phyloP scores from a whole-genome alignment of 2,329 filamentous ascomycete species.

The Xylariaceae sp. region DNA sequence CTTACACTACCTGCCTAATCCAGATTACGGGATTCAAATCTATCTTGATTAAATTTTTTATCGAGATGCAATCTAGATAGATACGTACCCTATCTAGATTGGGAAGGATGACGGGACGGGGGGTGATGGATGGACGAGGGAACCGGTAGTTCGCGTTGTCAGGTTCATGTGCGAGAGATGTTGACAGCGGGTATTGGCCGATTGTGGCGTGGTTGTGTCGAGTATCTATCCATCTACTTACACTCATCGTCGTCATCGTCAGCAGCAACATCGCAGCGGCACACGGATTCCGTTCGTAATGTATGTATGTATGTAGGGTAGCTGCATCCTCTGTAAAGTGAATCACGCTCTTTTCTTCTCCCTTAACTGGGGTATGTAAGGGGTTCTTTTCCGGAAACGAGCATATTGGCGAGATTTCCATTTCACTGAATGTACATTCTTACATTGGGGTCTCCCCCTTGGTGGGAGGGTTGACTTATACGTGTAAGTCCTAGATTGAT shows the following conservation, averaged over 20 bases:
- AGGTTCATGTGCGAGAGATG: not conserved
- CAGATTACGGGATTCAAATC: no score
- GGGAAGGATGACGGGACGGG: no score
- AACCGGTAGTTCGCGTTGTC: not conserved
- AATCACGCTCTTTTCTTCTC: not conserved
- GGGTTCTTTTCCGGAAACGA: not conserved
- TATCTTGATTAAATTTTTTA: no score
- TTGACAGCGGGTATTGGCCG: not conserved
- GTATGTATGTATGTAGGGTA: not conserved
- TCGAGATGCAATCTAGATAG: no score
- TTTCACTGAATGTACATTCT: not conserved
- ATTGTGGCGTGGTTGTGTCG: not conserved
- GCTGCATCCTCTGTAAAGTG: not conserved
- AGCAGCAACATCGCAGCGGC: not conserved
- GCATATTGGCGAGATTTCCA: not conserved
- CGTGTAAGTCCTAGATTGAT: not conserved
- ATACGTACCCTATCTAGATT: no score
- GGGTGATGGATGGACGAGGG: no score
- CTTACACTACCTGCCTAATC: not conserved
- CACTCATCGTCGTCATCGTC: not conserved
- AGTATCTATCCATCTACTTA: not conserved
- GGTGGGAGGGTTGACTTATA: not conserved
- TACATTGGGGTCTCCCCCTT: not conserved
- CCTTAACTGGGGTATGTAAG: not conserved
- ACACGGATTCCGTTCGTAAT: not conserved